Percentiles rank a stretch among this genome's conserved stretches.
These are phyloP conservation scores for Boechera stricta DNA, from an alignment of 345 rosid species.

Conservation along the genomic window DNA sequence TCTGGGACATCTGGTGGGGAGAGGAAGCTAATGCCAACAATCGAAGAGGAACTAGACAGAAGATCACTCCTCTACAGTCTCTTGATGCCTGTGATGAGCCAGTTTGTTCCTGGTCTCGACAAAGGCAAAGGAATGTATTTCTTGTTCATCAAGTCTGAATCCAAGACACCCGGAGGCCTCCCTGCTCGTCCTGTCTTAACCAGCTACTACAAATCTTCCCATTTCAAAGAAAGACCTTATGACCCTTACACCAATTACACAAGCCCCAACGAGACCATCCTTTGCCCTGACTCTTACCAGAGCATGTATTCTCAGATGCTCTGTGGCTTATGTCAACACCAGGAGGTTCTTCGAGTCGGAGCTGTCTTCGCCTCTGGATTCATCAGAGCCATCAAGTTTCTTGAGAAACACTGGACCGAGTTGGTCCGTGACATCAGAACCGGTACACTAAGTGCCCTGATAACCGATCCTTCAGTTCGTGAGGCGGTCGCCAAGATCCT, in stretches of 20 bases:
- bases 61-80: slow-evolving; percentile 70
- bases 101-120: slow-evolving; percentile 68
- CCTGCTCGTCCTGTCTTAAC: slow-evolving; percentile 78
- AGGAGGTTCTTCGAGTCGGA: slow-evolving; percentile 78
- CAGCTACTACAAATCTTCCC: slow-evolving; percentile 75
- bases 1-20: slow-evolving; percentile 98
- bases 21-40: slow-evolving; percentile 82
- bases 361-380: slow-evolving; percentile 89
- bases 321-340: slow-evolving; percentile 68
- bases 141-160: slow-evolving; percentile 74
- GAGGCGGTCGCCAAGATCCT: slow-evolving; percentile 66
- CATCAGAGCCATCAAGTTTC: slow-evolving; percentile 78
- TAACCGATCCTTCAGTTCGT: slow-evolving; percentile 64
- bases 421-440: slow-evolving; percentile 60
- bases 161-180: slow-evolving; percentile 77
- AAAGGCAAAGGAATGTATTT: slow-evolving; percentile 87
- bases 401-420: slow-evolving; percentile 66
- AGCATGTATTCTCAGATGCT: slow-evolving; percentile 85
- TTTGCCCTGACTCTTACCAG: slow-evolving; percentile 79
- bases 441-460: slow-evolving; percentile 56
- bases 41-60: slow-evolving; percentile 71
- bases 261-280: slow-evolving; percentile 79
- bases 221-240: slow-evolving; percentile 66
- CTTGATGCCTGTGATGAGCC: slow-evolving; percentile 83
- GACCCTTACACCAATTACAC: slow-evolving; percentile 86